Conservation (phyloP, 768 basidiomycete genomes). For the Amanita molliuscula region DNA sequence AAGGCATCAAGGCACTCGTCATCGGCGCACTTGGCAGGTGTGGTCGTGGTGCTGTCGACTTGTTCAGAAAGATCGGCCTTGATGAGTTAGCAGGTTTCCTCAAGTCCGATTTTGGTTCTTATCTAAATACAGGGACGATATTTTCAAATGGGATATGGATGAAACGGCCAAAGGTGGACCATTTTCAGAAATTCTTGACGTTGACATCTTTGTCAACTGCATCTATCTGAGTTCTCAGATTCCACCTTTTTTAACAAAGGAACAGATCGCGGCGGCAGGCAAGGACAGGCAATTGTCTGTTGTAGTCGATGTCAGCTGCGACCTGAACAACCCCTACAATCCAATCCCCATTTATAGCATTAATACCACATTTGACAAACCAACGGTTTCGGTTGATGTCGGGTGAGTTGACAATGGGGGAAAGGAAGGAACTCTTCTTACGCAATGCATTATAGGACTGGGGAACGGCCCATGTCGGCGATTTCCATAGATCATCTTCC, state of each 20-base stretch:
- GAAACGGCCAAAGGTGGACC: constrained; percentile 98
- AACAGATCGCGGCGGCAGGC: constrained; percentile 68
- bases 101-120: background rate
- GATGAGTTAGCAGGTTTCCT: constrained; percentile 59
- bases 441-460: constrained; percentile 29
- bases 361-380: constrained; percentile 90
- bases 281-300: constrained; percentile 57
- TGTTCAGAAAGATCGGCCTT: constrained; percentile 94
- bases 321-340: constrained; percentile 97
- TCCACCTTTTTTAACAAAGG: constrained; percentile 69
- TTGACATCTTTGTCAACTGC: constrained; percentile 98
- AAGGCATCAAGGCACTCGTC: constrained; percentile 77
- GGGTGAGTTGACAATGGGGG: constrained; percentile 38
- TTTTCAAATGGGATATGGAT: constrained; percentile 94
- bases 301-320: constrained; percentile 97
- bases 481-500: constrained; percentile 97
- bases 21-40: constrained; percentile 95
- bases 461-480: constrained; percentile 65
- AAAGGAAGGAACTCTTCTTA: constrained; percentile 9
- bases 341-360: constrained; percentile 91
- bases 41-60: constrained; percentile 88
- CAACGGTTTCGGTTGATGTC: constrained; percentile 80
- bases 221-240: constrained; percentile 89
- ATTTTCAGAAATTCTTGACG: constrained; percentile 89
- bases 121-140: constrained; percentile 57